Evolutionary conservation across 2,329 filamentous ascomycete species (phyloP).

Genomic region (Anthostomella pinea): DNA sequence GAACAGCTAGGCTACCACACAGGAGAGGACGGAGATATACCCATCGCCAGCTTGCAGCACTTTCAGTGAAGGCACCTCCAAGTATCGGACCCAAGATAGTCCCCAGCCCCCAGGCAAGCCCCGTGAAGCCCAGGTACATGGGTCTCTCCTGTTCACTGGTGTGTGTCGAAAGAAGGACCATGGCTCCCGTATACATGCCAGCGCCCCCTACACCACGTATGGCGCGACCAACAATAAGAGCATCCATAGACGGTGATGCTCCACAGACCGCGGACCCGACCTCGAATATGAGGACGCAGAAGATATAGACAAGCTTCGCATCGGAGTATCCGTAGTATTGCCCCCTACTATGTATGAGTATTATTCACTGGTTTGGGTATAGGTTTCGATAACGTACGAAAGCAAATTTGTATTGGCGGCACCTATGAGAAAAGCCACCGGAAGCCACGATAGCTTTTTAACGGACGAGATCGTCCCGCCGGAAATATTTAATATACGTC

Average conservation of each 20-base stretch:
- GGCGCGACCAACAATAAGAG: constrained; percentile 1
- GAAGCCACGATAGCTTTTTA: too few species aligned
- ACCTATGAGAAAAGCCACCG: too few species aligned
- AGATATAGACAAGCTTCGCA: too few species aligned
- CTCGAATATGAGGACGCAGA: constrained; percentile 3
- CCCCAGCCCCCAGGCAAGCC: constrained; percentile 1
- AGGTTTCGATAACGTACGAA: too few species aligned
- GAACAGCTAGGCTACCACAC: too few species aligned
- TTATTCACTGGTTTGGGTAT: too few species aligned
- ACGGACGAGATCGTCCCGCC: too few species aligned
- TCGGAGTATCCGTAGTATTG: too few species aligned
- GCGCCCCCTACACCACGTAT: constrained; percentile 5
- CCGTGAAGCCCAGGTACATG: background rate
- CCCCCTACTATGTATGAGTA: too few species aligned
- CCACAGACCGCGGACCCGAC: constrained; percentile 4
- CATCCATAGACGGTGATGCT: background rate
- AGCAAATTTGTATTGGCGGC: too few species aligned
- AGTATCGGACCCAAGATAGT: background rate
- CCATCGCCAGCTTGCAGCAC: background rate
- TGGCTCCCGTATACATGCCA: constrained; percentile 7
- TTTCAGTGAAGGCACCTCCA: constrained; percentile 1
- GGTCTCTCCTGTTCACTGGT: background rate
- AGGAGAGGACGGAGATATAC: too few species aligned
- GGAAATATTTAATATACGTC: too few species aligned
- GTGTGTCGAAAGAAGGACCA: constrained; percentile 3